Base-by-base conservation (phyloP, 2,329 filamentous ascomycete genomes). In the Aspergillus sp. region DNA sequence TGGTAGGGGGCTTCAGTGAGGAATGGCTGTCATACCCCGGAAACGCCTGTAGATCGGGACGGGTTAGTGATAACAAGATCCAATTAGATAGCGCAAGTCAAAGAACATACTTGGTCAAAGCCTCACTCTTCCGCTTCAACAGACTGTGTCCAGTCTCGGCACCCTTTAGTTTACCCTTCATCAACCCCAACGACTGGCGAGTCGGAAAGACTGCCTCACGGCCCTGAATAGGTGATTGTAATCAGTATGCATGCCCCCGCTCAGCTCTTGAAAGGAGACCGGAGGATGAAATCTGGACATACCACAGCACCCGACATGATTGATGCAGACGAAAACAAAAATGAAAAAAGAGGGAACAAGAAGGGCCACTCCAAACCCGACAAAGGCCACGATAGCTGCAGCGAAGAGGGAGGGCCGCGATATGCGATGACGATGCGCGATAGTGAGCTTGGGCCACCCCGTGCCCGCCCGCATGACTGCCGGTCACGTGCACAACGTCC, bases 161-260 rank as follows among this genome's bases (percentile, higher is more conserved):
- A 64, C 90, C 94, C 83, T 98, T 98, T 74, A 99, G 88, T 84
- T 99, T 99, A 67, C 89, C 88, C 81, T 98, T 98, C 94, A 99
- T 99, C 75, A 96, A 80, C 66, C 92, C 93, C 80, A 99, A 84
- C 77, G 92, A 96, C 83, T 99, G 95, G 73, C 95, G 91, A 75
- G 95, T 99, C 72, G 95, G 91, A 81, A 99, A 99, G 80, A 99
- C 94, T 73, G 93, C 86, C 81, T 99, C 95, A 77, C 95, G 88
- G 78, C 94, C 92, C 93, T 96, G 77, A 59, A 71, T 62, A 64
- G 66, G 32, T 65, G 44, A 53, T 48, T 13, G 52, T 56, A 63
- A 65, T 68, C 36, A 67, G 53, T 13, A 17, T 11, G 8, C 3
- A 25, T 3, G n/a, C 19, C 23, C 8, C 32, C 25, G 25, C 25